Evolutionary conservation across 108 stramenopile species (phyloP).

Genomic region (Pseudonitzschia pungens): DNA sequence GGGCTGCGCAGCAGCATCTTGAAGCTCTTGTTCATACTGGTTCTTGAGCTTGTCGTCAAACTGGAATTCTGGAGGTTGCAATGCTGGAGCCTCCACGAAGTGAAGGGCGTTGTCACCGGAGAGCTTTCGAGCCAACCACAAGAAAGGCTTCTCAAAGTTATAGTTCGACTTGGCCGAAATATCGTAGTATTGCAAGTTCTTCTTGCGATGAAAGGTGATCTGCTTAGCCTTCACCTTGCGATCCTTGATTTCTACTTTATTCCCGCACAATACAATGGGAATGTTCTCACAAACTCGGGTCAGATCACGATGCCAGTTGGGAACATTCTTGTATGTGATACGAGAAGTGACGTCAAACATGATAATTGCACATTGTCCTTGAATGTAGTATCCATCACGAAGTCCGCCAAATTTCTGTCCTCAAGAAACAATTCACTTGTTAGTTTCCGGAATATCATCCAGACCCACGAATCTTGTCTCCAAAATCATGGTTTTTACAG

Average conservation of each 20-base stretch:
- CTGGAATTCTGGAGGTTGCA: constrained; percentile 94
- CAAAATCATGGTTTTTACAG: too few relatives aligned
- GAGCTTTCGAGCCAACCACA: constrained; percentile 98
- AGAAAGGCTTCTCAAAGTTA: constrained; percentile 99
- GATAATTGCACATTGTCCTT: constrained; percentile 99
- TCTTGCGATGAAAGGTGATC: constrained; percentile 99
- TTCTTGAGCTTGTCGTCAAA: constrained; percentile 90
- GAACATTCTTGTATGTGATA: constrained; percentile 99
- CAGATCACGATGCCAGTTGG: constrained; percentile 99
- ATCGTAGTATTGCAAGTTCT: constrained; percentile 99
- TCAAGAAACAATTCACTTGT: neutral
- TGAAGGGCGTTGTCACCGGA: constrained; percentile 94
- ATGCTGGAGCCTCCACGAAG: constrained; percentile 97
- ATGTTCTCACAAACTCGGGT: constrained; percentile 99
- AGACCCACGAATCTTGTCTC: neutral
- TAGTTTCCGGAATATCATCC: neutral
- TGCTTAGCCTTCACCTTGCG: constrained; percentile 99
- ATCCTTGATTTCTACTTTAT: constrained; percentile 99
- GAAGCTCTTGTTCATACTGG: constrained; percentile 86
- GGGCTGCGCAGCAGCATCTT: constrained; percentile 88
- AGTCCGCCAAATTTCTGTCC: constrained; percentile 93
- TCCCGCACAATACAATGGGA: constrained; percentile 97
- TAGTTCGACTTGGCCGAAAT: constrained; percentile 99
- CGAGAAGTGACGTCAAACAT: constrained; percentile 98
- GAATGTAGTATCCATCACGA: constrained; percentile 97